A percentile compares a stretch with the other conserved stretches of the same genome.
phyloP scores from a whole-genome alignment of 1,139 yeast genomes.

The Candida tetrigidarum region DNA sequence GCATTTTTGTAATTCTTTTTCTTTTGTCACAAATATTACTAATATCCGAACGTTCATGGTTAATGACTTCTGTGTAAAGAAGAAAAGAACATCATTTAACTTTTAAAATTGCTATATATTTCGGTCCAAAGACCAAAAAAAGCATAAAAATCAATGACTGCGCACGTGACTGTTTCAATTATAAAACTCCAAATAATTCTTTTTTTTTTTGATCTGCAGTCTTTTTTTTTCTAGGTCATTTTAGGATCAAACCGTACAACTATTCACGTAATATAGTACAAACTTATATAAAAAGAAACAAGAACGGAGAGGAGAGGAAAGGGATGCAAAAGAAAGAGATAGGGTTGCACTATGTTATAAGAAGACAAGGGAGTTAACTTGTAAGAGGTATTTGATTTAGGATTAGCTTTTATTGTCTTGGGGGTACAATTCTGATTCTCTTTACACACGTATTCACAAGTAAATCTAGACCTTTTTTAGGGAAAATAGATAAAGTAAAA shows the following conservation, averaged over 20 bases:
- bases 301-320: neutral
- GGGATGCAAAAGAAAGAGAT: no score
- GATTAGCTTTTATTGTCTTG: no score
- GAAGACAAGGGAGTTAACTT: no score
- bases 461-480: neutral
- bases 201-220: slow-evolving; percentile 1
- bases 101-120: neutral
- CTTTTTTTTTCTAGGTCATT: neutral
- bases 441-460: no score
- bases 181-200: neutral
- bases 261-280: no score
- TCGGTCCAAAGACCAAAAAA: neutral
- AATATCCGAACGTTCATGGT: no score
- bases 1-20: neutral
- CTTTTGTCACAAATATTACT: no score
- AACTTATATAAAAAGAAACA: neutral
- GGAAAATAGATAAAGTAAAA: neutral
- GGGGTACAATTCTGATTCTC: no score
- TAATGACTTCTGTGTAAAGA: no score
- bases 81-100: neutral
- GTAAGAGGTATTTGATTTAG: no score
- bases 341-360: no score
- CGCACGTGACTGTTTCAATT: neutral
- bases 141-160: no score
- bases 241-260: slow-evolving; percentile 4